Conservation (phyloP, 306 rosid species). For the Hippophae rhamnoides region DNA sequence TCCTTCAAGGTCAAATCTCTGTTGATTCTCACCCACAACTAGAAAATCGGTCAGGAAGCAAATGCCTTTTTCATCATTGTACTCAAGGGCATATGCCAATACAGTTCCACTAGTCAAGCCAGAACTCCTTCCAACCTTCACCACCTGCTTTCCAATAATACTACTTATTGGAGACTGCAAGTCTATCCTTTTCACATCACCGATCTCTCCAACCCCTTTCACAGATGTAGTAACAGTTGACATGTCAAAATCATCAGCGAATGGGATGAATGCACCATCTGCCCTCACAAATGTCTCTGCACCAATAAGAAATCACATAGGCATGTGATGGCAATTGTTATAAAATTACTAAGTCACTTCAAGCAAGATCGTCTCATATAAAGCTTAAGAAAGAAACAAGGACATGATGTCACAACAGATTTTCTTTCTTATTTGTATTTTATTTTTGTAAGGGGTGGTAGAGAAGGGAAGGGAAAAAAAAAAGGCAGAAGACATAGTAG, state of each 20-base stretch:
- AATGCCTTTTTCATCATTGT: conserved; percentile 97
- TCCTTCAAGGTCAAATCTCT: conserved; percentile 96
- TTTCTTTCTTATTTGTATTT: too few relatives aligned
- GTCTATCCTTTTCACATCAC: conserved; percentile 72
- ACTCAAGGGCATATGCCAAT: conserved; percentile 93
- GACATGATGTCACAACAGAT: too few relatives aligned
- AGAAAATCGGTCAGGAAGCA: conserved; percentile 97
- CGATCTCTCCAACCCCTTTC: conserved; percentile 83
- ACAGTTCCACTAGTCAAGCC: conserved; percentile 92
- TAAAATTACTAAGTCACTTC: background rate
- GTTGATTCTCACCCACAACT: conserved; percentile 97
- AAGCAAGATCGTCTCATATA: too few relatives aligned
- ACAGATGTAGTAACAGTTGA: conserved; percentile 73
- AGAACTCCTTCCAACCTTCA: conserved; percentile 97
- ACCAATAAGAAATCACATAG: conserved; percentile 14
- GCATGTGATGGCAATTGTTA: background rate
- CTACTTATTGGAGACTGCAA: conserved; percentile 80
- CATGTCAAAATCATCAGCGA: conserved; percentile 97
- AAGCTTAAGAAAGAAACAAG: too few relatives aligned
- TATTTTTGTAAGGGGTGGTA: too few relatives aligned
- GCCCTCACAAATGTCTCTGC: conserved; percentile 99
- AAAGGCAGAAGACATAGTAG: background rate
- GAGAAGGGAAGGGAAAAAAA: background rate
- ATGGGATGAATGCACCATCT: conserved; percentile 96
- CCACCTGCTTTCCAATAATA: conserved; percentile 88